These are phyloP conservation scores for Acer negundo DNA, from an alignment of 345 rosid genomes.

Conservation along the genomic window DNA sequence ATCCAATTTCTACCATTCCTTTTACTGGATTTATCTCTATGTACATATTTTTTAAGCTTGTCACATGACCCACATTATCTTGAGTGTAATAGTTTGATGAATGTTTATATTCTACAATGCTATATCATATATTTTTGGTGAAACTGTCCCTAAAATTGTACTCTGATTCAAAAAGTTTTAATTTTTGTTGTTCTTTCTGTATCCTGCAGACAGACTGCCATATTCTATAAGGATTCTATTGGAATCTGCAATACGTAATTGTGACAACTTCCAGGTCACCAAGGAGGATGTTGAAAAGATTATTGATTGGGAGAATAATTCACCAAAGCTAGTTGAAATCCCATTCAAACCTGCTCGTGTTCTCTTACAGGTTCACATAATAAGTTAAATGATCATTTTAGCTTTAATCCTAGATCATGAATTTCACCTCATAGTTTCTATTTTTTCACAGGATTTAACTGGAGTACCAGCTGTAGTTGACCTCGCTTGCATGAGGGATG, in stretches of 20 bases:
- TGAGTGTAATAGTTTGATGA: not conserved
- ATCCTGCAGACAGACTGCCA: conserved; percentile 61
- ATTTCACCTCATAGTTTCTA: not conserved
- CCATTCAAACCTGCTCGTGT: conserved; percentile 93
- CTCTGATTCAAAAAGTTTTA: not conserved
- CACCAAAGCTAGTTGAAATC: conserved; percentile 71
- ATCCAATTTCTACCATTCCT: not conserved
- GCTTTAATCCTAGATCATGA: not conserved
- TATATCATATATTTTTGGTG: not conserved
- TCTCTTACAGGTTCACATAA: conserved; percentile 60
- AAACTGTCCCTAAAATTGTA: not conserved
- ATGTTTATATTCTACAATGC: not conserved
- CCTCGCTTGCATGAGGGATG: conserved; percentile 91
- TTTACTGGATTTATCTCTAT: not conserved
- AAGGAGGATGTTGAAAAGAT: conserved; percentile 85
- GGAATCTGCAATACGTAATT: conserved; percentile 85
- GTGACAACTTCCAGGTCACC: conserved; percentile 81
- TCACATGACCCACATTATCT: not conserved
- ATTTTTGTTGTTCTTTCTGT: not conserved
- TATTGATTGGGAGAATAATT: conserved; percentile 78
- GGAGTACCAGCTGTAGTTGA: conserved; percentile 90
- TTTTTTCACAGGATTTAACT: conserved; percentile 66
- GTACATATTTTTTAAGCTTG: not conserved
- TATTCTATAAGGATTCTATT: conserved; percentile 75
- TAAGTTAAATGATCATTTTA: not conserved